These are phyloP conservation scores for Perkinsus olseni DNA, from an alignment of 169 alveolate species.

Conservation along the genomic window DNA sequence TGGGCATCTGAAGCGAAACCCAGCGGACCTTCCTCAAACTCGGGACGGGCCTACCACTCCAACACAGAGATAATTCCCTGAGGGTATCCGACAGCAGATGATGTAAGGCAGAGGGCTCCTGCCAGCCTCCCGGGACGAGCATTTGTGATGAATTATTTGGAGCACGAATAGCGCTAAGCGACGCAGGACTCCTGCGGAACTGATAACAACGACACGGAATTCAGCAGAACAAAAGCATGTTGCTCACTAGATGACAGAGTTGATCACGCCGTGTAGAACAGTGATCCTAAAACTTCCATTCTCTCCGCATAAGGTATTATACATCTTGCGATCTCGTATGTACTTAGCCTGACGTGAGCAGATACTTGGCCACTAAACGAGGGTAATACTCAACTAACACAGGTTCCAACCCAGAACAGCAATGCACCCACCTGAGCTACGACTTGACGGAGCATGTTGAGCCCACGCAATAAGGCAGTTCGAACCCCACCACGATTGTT, in stretches of 20 bases:
- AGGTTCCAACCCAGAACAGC: too few species aligned
- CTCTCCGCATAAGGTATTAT: background rate
- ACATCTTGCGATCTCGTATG: background rate
- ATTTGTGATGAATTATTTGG: background rate
- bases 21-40: too few species aligned
- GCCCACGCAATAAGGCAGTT: background rate
- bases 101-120: background rate
- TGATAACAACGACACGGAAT: background rate
- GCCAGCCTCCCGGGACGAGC: background rate
- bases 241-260: background rate
- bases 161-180: background rate
- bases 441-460: background rate
- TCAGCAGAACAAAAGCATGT: background rate
- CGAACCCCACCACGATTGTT: background rate
- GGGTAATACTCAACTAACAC: too few species aligned
- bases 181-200: background rate
- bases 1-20: background rate
- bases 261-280: background rate
- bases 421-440: background rate
- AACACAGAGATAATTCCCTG: background rate
- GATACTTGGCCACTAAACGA: background rate
- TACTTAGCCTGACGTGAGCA: background rate
- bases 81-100: background rate
- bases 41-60: background rate
- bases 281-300: background rate